Evolutionary conservation across 352 stramenopile species (phyloP).

Genomic region (Phytophthora europaea): DNA sequence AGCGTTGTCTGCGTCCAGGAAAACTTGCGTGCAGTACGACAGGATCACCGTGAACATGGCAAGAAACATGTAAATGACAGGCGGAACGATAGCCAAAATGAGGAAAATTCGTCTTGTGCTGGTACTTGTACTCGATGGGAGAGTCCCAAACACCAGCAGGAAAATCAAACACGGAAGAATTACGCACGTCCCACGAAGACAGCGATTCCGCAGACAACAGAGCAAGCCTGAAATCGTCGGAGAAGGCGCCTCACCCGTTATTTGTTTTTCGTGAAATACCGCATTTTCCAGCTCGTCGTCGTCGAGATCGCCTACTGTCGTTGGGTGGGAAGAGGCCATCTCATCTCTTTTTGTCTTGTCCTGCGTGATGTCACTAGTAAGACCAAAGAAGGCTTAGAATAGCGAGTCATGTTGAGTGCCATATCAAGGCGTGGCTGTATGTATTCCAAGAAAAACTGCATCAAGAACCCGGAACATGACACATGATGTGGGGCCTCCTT

Average conservation of each 20-base stretch:
- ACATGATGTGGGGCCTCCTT: slow-evolving; percentile 23
- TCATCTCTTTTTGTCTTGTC: slow-evolving; percentile 17
- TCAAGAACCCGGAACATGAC: neutral
- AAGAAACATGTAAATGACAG: slow-evolving; percentile 46
- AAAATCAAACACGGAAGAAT: slow-evolving; percentile 63
- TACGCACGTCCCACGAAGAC: slow-evolving; percentile 64
- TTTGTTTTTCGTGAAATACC: slow-evolving; percentile 71
- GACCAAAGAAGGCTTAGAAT: slow-evolving; percentile 16
- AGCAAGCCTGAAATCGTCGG: slow-evolving; percentile 58
- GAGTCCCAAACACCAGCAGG: slow-evolving; percentile 56
- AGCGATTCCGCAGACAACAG: slow-evolving; percentile 75
- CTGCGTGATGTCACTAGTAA: neutral
- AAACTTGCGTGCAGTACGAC: slow-evolving; percentile 65
- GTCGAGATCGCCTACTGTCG: slow-evolving; percentile 15
- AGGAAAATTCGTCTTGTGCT: slow-evolving; percentile 49
- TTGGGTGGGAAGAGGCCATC: slow-evolving; percentile 27
- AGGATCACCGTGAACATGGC: slow-evolving; percentile 50
- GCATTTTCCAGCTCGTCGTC: slow-evolving; percentile 54
- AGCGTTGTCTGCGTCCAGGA: slow-evolving; percentile 64
- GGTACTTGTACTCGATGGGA: slow-evolving; percentile 36
- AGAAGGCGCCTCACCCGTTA: slow-evolving; percentile 33
- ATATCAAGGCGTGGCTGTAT: neutral
- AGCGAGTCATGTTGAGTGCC: slow-evolving; percentile 6
- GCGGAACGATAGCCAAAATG: slow-evolving; percentile 54
- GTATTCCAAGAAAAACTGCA: neutral